phyloP scores from a whole-genome alignment of 306 rosid genomes.

The Neltuma alba region DNA sequence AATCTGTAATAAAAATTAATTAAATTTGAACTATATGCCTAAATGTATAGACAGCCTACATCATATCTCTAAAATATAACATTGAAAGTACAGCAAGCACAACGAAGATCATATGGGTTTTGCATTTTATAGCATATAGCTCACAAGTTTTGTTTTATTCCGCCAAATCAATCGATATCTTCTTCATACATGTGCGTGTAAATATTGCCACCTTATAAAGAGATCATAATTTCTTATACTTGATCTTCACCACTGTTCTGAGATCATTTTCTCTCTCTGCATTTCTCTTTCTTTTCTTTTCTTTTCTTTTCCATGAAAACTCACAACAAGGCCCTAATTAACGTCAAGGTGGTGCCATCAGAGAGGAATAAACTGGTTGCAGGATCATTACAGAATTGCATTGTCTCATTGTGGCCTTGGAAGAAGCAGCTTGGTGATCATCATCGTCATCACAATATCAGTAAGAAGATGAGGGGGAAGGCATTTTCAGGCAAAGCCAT shows the following conservation, averaged over 20 bases:
- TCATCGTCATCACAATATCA: neutral
- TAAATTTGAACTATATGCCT: neutral
- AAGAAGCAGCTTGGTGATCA: neutral
- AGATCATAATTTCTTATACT: neutral
- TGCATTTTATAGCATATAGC: neutral
- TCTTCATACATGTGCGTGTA: too few species aligned
- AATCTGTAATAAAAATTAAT: neutral
- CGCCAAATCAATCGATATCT: slow-evolving; percentile 8
- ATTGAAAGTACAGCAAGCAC: slow-evolving; percentile 23
- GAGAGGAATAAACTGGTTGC: neutral
- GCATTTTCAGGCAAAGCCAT: slow-evolving; percentile 58
- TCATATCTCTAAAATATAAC: too few species aligned
- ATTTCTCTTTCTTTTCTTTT: neutral
- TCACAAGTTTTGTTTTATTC: slow-evolving; percentile 5
- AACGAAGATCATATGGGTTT: slow-evolving; percentile 4
- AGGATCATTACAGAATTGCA: slow-evolving; percentile 16
- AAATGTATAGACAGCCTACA: neutral
- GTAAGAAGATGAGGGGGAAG: slow-evolving; percentile 64
- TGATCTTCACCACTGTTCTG: neutral
- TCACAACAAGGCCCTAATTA: neutral
- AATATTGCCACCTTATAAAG: too few species aligned
- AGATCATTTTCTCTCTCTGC: neutral
- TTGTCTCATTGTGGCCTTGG: slow-evolving; percentile 28
- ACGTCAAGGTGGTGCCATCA: neutral
- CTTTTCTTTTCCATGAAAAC: slow-evolving; percentile 25